Percentiles rank a stretch among this genome's conserved stretches.
These are phyloP conservation scores for Termitomyces sp. DNA, from an alignment of 768 basidiomycete species.

Conservation along the genomic window DNA sequence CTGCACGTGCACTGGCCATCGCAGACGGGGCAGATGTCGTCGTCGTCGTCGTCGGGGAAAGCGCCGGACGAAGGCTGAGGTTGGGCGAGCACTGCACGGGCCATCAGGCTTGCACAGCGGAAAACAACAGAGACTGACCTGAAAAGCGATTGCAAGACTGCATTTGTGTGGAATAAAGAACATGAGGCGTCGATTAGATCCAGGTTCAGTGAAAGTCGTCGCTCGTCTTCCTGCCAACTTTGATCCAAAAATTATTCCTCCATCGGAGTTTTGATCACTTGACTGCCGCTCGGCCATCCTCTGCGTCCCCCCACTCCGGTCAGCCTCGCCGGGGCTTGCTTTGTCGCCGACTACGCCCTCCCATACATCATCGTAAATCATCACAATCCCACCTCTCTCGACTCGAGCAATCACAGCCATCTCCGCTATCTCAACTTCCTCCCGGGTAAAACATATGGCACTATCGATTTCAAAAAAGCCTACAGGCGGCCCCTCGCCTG, in stretches of 20 bases:
- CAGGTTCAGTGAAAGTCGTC: conserved; percentile 28
- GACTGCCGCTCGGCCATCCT: neutral
- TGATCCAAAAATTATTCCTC: conserved; percentile 8
- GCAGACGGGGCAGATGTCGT: conserved; percentile 87
- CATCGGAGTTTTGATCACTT: conserved; percentile 13
- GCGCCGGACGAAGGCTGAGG: no score
- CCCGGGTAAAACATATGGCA: no score
- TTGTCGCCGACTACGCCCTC: no score
- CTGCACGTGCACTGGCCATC: conserved; percentile 82
- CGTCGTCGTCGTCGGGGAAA: conserved; percentile 63
- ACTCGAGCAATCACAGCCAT: no score
- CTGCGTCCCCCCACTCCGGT: no score
- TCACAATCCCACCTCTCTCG: no score
- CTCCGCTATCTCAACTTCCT: no score
- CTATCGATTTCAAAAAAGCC: no score
- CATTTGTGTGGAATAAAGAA: conserved; percentile 34
- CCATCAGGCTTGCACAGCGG: neutral
- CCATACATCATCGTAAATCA: no score
- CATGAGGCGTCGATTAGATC: conserved; percentile 36
- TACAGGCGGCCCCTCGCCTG: no score
- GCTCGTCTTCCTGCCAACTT: conserved; percentile 10
- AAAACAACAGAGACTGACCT: conserved; percentile 18
- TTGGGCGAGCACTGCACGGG: neutral
- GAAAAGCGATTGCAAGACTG: conserved; percentile 30
- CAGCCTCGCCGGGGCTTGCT: no score